A percentile compares a stretch with the other conserved stretches of the same genome.
These are phyloP conservation scores for Mrakia hoshinonis DNA, from an alignment of 768 basidiomycete genomes.

Conservation along the genomic window DNA sequence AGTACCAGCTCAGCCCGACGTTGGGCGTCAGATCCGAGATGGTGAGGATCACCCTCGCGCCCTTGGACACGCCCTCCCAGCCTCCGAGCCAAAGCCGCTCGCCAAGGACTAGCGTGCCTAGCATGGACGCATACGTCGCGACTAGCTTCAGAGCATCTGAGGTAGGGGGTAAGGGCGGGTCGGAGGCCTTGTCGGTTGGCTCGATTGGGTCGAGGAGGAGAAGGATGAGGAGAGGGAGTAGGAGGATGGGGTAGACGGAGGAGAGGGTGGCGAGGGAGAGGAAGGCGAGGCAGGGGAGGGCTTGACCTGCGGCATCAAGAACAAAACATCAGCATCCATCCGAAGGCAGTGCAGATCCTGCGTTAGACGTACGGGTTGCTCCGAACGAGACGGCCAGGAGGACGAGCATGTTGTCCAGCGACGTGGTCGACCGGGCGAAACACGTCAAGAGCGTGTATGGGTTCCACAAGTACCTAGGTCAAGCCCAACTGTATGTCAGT, in stretches of 20 bases:
- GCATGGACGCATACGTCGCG: neutral
- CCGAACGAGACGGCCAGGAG: slow-evolving; percentile 64
- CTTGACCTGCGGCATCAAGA: slow-evolving; percentile 46
- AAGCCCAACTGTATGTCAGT: no score
- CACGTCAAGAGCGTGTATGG: slow-evolving; percentile 77
- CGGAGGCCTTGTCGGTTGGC: slow-evolving; percentile 33
- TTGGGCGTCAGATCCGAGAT: slow-evolving; percentile 89
- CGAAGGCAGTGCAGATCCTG: neutral
- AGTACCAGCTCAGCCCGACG: slow-evolving; percentile 57
- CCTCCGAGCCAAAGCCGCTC: slow-evolving; percentile 3
- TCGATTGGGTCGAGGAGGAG: slow-evolving; percentile 55
- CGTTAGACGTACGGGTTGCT: neutral
- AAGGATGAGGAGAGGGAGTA: slow-evolving; percentile 59
- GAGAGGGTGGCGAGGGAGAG: slow-evolving; percentile 65
- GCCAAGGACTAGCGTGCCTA: neutral
- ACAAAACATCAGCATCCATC: neutral
- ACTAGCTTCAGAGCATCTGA: neutral
- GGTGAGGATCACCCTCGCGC: slow-evolving; percentile 42
- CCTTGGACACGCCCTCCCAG: slow-evolving; percentile 17
- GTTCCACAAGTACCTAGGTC: slow-evolving; percentile 69
- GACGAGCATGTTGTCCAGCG: slow-evolving; percentile 66
- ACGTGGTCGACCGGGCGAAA: slow-evolving; percentile 71
- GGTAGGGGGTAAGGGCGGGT: neutral
- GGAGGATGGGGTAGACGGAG: slow-evolving; percentile 60
- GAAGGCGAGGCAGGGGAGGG: slow-evolving; percentile 53